These are phyloP conservation scores for Fagus crenata DNA, from an alignment of 306 rosid species.

Conservation along the genomic window DNA sequence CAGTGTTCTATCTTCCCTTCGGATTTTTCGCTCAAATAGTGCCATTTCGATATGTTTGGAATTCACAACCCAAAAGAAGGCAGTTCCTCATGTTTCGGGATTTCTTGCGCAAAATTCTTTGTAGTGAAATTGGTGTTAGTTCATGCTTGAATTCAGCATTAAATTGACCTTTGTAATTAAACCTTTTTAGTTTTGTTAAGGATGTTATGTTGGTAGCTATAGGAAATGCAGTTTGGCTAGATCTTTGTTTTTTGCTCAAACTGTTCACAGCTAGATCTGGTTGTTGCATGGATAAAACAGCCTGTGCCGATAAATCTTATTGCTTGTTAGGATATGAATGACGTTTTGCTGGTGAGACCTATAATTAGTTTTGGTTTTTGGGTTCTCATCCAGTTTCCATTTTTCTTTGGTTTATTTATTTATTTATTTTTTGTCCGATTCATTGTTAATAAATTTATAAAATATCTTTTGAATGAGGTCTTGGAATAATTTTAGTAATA, in stretches of 20 bases:
- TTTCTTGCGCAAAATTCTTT: slow-evolving; percentile 37
- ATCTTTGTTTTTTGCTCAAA: too few relatives aligned
- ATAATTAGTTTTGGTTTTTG: neutral
- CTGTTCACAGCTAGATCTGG: too few relatives aligned
- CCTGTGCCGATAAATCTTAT: neutral
- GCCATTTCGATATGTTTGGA: too few relatives aligned
- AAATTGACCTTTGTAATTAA: neutral
- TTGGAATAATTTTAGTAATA: neutral
- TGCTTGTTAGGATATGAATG: neutral
- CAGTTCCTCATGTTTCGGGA: too few relatives aligned
- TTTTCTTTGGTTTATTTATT: too few relatives aligned
- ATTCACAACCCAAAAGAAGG: too few relatives aligned
- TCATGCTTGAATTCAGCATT: neutral
- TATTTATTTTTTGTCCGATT: too few relatives aligned
- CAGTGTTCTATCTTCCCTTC: neutral
- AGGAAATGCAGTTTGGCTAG: too few relatives aligned
- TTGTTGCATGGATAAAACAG: neutral
- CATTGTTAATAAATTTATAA: neutral
- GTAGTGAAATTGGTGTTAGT: slow-evolving; percentile 17
- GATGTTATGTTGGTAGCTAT: neutral
- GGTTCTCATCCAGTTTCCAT: neutral
- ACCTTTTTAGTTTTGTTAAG: neutral
- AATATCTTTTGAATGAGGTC: neutral
- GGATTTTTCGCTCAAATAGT: neutral
- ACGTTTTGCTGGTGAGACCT: neutral